These are phyloP conservation scores for Daldinia concentrica DNA, from an alignment of 495 filamentous ascomycete species.

Conservation along the genomic window DNA sequence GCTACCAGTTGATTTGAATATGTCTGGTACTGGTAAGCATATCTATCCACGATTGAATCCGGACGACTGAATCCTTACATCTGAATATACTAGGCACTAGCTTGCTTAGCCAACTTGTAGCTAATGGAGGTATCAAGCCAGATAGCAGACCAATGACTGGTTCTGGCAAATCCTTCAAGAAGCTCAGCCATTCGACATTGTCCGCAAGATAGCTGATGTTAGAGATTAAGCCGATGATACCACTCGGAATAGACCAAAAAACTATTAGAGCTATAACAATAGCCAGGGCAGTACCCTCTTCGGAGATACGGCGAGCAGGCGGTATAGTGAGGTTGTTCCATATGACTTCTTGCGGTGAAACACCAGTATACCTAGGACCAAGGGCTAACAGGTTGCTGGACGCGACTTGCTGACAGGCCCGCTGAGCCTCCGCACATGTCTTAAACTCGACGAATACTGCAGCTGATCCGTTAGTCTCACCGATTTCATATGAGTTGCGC, in stretches of 20 bases:
- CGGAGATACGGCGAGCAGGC: constrained; percentile 81
- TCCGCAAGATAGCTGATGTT: constrained; percentile 75
- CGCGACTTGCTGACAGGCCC: constrained; percentile 80
- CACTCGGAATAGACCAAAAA: constrained; percentile 91
- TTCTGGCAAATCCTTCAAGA: constrained; percentile 71
- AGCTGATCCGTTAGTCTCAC: constrained; percentile 64
- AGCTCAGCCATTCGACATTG: constrained; percentile 69
- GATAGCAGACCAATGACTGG: constrained; percentile 77
- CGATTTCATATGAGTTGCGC: constrained; percentile 68
- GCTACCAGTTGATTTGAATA: constrained; percentile 76
- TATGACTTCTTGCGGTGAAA: constrained; percentile 81
- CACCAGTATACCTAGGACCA: constrained; percentile 81
- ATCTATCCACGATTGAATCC: not conserved
- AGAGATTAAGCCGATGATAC: constrained; percentile 78
- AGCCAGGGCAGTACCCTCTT: constrained; percentile 68
- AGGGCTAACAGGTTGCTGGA: constrained; percentile 86
- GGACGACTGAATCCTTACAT: constrained; percentile 54
- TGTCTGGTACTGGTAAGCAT: constrained; percentile 54
- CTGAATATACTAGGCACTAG: constrained; percentile 80
- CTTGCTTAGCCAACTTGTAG: constrained; percentile 82
- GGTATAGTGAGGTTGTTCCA: constrained; percentile 83
- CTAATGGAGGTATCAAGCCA: constrained; percentile 77
- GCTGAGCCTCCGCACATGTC: constrained; percentile 77
- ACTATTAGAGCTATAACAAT: constrained; percentile 76
- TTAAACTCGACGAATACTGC: constrained; percentile 82